A percentile compares a stretch with the other conserved stretches of the same genome.
Conservation (phyloP, 345 rosid species). For the Zanthoxylum bungeanum region DNA sequence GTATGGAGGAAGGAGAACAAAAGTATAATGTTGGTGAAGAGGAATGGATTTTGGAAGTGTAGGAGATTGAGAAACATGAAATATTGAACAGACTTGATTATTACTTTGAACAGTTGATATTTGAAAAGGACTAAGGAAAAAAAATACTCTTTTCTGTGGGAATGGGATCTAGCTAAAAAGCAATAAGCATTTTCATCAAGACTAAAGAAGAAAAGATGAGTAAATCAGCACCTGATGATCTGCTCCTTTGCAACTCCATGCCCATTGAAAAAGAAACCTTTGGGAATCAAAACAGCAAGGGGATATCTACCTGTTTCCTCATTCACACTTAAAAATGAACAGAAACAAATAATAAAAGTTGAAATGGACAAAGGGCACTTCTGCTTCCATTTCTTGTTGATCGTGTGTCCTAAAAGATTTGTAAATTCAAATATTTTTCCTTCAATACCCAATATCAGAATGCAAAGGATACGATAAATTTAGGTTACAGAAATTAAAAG, state of each 20-base stretch:
- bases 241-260: neutral
- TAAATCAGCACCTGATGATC: neutral
- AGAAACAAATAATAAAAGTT: neutral
- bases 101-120: neutral
- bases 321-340: neutral
- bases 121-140: constrained; percentile 6
- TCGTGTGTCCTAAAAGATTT: neutral
- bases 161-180: constrained; percentile 43
- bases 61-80: neutral
- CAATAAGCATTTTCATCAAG: constrained; percentile 15
- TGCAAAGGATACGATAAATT: neutral
- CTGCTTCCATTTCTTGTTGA: neutral
- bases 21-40: constrained; percentile 27
- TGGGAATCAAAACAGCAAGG: neutral
- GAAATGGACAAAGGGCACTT: neutral
- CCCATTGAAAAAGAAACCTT: neutral
- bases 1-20: constrained; percentile 14
- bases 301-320: neutral
- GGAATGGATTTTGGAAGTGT: constrained; percentile 13
- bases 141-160: constrained; percentile 25
- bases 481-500: neutral
- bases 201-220: neutral
- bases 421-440: neutral
- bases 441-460: neutral
- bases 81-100: neutral